phyloP scores from a whole-genome alignment of 2,329 filamentous ascomycete genomes.

The Pseudogymnoascus sp. region DNA sequence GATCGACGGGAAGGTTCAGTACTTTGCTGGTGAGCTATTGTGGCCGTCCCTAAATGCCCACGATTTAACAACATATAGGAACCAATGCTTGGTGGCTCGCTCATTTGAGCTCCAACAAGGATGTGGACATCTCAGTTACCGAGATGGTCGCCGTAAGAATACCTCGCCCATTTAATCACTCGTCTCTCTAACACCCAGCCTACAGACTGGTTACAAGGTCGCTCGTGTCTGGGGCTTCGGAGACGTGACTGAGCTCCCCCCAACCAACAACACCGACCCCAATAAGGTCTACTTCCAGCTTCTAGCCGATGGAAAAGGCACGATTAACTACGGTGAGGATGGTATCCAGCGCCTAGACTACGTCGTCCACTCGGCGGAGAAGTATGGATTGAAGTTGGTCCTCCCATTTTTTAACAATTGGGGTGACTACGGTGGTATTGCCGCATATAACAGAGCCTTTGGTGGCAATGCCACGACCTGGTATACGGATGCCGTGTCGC shows the following conservation, averaged over 20 bases:
- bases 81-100: constrained; percentile 49
- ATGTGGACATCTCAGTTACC: constrained; percentile 44
- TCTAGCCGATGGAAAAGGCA: constrained; percentile 38
- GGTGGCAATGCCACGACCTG: constrained; percentile 43
- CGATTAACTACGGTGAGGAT: constrained; percentile 54
- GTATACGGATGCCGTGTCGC: constrained; percentile 46
- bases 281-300: constrained; percentile 39
- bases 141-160: constrained; percentile 31
- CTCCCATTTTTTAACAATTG: constrained; percentile 61
- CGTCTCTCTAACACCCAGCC: constrained; percentile 16
- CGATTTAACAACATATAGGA: constrained; percentile 23
- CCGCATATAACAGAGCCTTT: constrained; percentile 47
- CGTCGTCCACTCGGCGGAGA: constrained; percentile 51
- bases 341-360: constrained; percentile 58
- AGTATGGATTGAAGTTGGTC: constrained; percentile 51
- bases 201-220: constrained; percentile 46
- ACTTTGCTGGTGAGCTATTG: constrained; percentile 36
- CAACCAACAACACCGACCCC: constrained; percentile 27
- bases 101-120: constrained; percentile 42
- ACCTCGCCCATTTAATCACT: background rate
- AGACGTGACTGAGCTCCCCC: constrained; percentile 37
- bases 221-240: constrained; percentile 56
- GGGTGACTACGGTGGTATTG: constrained; percentile 57
- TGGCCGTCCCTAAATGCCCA: background rate
- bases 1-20: constrained; percentile 36